Evolutionary conservation across 768 basidiomycete genomes (phyloP).

Genomic region (Strobilomyces dryophilus): DNA sequence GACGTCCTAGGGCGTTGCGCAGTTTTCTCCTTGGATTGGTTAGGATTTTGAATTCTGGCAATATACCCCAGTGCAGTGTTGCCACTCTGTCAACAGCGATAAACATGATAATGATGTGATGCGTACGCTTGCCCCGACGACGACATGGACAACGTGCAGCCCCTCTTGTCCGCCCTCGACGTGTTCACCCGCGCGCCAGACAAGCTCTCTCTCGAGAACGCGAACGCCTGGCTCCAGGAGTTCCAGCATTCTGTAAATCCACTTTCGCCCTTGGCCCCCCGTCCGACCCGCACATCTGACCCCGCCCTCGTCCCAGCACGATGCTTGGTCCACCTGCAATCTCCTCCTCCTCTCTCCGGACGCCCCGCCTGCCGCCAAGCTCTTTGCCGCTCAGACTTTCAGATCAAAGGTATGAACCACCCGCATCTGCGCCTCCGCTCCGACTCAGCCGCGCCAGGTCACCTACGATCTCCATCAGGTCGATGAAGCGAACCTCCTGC

Average conservation of each 20-base stretch:
- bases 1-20: conserved; percentile 4
- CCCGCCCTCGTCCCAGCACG: conserved; percentile 70
- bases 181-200: conserved; percentile 82
- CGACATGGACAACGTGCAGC: conserved; percentile 65
- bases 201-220: conserved; percentile 75
- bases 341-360: conserved; percentile 80
- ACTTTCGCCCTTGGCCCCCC: conserved; percentile 61
- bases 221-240: conserved; percentile 95
- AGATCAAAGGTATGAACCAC: conserved; percentile 73
- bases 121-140: not conserved
- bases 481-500: conserved; percentile 60
- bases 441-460: conserved; percentile 56
- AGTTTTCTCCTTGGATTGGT: conserved; percentile 5
- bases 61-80: conserved; percentile 34
- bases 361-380: conserved; percentile 71
- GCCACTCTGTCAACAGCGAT: conserved; percentile 32
- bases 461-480: conserved; percentile 94
- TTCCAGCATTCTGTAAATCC: conserved; percentile 98
- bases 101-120: conserved; percentile 26
- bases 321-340: conserved; percentile 96
- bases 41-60: conserved; percentile 20
- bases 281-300: conserved; percentile 66
- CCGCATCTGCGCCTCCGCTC: conserved; percentile 18
- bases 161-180: conserved; percentile 69
- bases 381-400: conserved; percentile 97